These are phyloP conservation scores for Chlorella variabilis DNA, from an alignment of 163 green algal species.

Conservation along the genomic window DNA sequence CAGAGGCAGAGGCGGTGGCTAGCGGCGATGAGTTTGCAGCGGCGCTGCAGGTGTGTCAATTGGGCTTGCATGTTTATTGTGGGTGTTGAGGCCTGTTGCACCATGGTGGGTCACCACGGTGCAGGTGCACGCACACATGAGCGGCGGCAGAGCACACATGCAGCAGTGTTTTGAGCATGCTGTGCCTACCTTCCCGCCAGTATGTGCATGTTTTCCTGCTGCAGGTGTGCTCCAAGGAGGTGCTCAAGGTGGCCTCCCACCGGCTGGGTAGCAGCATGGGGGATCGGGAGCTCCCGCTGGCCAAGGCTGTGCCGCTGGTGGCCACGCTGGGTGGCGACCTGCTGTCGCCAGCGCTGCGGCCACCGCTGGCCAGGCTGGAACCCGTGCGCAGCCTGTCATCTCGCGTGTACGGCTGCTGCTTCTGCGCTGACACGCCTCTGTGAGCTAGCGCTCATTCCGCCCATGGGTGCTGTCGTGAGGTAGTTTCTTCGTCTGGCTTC, in stretches of 20 bases:
- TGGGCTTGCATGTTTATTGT: not conserved
- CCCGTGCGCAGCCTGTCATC: slow-evolving; percentile 19
- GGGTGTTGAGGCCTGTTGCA: not conserved
- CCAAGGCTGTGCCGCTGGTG: slow-evolving; percentile 49
- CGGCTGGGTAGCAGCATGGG: slow-evolving; percentile 30
- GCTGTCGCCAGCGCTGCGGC: not conserved
- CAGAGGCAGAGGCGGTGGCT: slow-evolving; percentile 48
- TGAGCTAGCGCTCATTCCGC: too few relatives aligned
- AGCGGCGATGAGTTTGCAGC: slow-evolving; percentile 37
- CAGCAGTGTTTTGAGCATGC: too few relatives aligned
- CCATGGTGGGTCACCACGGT: too few relatives aligned
- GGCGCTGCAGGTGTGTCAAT: slow-evolving; percentile 31
- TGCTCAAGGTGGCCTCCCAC: slow-evolving; percentile 7
- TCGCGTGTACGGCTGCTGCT: slow-evolving; percentile 33
- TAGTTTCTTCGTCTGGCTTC: too few relatives aligned
- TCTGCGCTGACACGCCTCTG: too few relatives aligned
- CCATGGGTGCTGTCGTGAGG: too few relatives aligned
- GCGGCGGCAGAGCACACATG: too few relatives aligned
- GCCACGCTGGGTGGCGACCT: slow-evolving; percentile 22
- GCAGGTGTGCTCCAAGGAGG: slow-evolving; percentile 20
- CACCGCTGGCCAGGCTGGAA: not conserved
- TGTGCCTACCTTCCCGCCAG: not conserved
- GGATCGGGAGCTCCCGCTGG: slow-evolving; percentile 33
- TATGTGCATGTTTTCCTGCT: not conserved
- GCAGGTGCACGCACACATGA: too few relatives aligned